phyloP scores from a whole-genome alignment of 2,329 filamentous ascomycete species.

The Cercospora canescens region DNA sequence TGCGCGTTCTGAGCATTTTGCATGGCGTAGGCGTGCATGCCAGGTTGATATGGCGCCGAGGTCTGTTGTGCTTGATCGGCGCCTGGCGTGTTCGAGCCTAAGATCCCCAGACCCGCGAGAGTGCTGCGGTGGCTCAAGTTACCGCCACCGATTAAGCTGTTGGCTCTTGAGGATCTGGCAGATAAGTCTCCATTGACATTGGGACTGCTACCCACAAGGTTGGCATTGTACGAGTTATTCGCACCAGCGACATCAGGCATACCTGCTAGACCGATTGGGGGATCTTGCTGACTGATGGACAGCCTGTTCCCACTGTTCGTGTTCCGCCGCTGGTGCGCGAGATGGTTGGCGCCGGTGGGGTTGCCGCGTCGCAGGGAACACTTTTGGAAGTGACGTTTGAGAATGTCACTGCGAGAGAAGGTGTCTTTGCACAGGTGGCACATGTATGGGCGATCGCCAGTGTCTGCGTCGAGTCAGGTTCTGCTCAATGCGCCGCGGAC shows the following conservation, averaged over 20 bases:
- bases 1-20: conserved; percentile 27
- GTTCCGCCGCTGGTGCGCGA: conserved; percentile 66
- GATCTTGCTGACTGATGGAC: conserved; percentile 38
- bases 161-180: conserved; percentile 49
- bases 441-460: conserved; percentile 96
- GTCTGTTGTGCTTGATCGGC: conserved; percentile 31
- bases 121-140: conserved; percentile 36
- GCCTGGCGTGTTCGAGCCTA: conserved; percentile 31
- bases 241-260: conserved; percentile 35
- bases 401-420: conserved; percentile 94
- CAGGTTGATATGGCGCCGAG: conserved; percentile 32
- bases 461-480: conserved; percentile 63
- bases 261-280: conserved; percentile 37
- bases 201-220: conserved; percentile 35
- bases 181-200: conserved; percentile 45
- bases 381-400: conserved; percentile 99
- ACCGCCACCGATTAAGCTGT: conserved; percentile 48
- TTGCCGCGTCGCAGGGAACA: conserved; percentile 96
- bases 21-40: conserved; percentile 37
- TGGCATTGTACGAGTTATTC: conserved; percentile 30
- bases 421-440: conserved; percentile 97
- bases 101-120: conserved; percentile 34
- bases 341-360: conserved; percentile 88
- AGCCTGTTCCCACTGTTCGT: conserved; percentile 49
- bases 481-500: not conserved